Percentiles rank a stretch among this genome's conserved stretches.
phyloP scores from a whole-genome alignment of 192 early-diverging fungal species.

The Gonapodya sp. region DNA sequence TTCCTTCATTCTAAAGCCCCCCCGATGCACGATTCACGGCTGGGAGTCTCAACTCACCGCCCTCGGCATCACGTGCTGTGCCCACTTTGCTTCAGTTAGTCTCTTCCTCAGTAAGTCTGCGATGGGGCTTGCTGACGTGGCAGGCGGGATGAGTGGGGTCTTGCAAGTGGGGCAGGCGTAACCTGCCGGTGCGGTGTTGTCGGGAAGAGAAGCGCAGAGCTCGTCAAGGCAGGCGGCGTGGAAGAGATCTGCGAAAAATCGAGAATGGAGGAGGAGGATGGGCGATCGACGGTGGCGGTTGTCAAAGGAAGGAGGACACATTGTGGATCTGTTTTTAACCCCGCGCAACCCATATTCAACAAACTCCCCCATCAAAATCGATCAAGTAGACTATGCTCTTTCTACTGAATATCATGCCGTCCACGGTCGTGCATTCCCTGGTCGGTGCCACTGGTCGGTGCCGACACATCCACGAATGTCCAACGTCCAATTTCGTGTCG shows the following conservation, averaged over 20 bases:
- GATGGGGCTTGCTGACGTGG: constrained; percentile 17
- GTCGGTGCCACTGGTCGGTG: too few relatives aligned
- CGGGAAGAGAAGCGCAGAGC: constrained; percentile 19
- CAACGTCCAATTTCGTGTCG: too few relatives aligned
- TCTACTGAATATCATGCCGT: too few relatives aligned
- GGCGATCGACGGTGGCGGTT: background rate
- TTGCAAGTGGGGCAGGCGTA: constrained; percentile 30
- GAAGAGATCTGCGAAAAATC: constrained; percentile 33
- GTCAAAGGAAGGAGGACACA: background rate
- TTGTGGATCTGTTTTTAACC: too few relatives aligned
- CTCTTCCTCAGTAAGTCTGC: constrained; percentile 18
- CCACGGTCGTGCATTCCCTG: too few relatives aligned
- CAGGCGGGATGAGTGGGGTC: constrained; percentile 26
- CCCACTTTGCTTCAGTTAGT: constrained; percentile 25
- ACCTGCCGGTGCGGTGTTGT: constrained; percentile 31
- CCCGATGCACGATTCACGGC: too few relatives aligned
- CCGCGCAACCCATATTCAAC: too few relatives aligned
- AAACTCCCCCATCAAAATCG: too few relatives aligned
- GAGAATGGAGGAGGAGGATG: background rate
- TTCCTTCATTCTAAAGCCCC: too few relatives aligned
- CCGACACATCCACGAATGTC: too few relatives aligned
- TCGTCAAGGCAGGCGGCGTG: constrained; percentile 27
- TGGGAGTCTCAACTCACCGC: background rate
- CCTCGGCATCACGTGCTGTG: constrained; percentile 24
- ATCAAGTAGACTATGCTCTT: too few relatives aligned